phyloP scores from a whole-genome alignment of 2,329 filamentous ascomycete species.

The Penicillium sp. region DNA sequence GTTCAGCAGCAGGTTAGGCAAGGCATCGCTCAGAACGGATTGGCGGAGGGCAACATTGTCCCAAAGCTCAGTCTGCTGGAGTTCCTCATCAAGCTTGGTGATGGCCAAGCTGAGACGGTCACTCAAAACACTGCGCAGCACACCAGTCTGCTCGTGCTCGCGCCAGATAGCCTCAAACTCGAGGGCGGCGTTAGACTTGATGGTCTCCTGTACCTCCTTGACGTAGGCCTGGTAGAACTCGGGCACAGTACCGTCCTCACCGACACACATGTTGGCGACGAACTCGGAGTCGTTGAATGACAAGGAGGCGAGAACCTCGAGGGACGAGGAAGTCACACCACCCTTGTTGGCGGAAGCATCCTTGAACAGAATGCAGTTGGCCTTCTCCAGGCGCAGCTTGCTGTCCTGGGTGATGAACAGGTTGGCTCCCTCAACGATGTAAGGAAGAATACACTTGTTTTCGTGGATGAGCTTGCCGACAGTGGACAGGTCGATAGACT shows the following conservation, averaged over 20 bases:
- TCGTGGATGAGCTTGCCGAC: constrained; percentile 86
- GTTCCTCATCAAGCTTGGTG: constrained; percentile 93
- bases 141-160: constrained; percentile 80
- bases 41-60: constrained; percentile 74
- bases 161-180: constrained; percentile 99
- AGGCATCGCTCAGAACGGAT: constrained; percentile 78
- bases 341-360: constrained; percentile 99
- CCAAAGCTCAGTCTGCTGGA: constrained; percentile 93
- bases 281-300: constrained; percentile 92
- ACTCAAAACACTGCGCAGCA: constrained; percentile 80
- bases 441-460: constrained; percentile 83
- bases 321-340: constrained; percentile 93
- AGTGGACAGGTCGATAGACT: constrained; percentile 90
- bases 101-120: constrained; percentile 91
- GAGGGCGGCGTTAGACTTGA: constrained; percentile 84
- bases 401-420: constrained; percentile 98
- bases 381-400: constrained; percentile 89
- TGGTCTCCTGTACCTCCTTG: constrained; percentile 84
- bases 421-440: constrained; percentile 97
- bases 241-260: constrained; percentile 73
- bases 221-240: constrained; percentile 94
- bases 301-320: constrained; percentile 91
- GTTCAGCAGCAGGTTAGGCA: constrained; percentile 79
- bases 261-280: constrained; percentile 88
- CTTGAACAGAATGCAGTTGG: constrained; percentile 95